phyloP scores from a whole-genome alignment of 2,329 filamentous ascomycete genomes.

The Fusarium sp. region DNA sequence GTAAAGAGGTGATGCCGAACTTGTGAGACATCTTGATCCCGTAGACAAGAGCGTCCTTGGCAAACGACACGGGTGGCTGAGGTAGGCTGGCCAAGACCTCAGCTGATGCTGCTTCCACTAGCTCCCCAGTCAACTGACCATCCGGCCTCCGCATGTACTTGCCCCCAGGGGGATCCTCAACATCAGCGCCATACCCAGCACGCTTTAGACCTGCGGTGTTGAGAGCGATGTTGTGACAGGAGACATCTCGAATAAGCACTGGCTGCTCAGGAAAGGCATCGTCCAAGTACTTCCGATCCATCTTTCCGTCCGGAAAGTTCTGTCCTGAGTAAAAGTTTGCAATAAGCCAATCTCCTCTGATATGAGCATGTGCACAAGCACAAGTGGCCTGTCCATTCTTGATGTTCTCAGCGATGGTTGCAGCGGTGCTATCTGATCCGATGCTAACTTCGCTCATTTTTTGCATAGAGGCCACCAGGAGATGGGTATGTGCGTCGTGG shows the following conservation, averaged over 20 bases:
- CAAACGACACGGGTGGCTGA: neutral
- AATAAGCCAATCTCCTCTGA: neutral
- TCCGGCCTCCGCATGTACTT: neutral
- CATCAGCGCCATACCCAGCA: neutral
- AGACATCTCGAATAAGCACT: neutral
- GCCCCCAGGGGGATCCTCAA: neutral
- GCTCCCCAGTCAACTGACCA: neutral
- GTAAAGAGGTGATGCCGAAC: neutral
- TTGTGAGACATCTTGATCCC: neutral
- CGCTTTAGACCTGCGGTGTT: neutral
- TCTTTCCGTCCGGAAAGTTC: neutral
- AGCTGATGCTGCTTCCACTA: neutral
- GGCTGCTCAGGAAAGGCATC: neutral
- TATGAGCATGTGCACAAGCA: neutral
- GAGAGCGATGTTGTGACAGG: neutral
- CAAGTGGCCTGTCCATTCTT: neutral
- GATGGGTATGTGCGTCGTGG: neutral
- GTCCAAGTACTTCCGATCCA: neutral
- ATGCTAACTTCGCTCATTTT: neutral
- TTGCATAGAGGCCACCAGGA: neutral
- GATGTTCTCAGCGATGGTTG: neutral
- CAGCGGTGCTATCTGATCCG: neutral
- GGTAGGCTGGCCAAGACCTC: neutral
- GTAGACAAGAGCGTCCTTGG: neutral
- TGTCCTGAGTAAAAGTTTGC: neutral